Percentiles rank a stretch among this genome's conserved stretches.
Evolutionary conservation across 1,284 basidiomycete genomes (phyloP).

Genomic region (Farysia itapuensis): DNA sequence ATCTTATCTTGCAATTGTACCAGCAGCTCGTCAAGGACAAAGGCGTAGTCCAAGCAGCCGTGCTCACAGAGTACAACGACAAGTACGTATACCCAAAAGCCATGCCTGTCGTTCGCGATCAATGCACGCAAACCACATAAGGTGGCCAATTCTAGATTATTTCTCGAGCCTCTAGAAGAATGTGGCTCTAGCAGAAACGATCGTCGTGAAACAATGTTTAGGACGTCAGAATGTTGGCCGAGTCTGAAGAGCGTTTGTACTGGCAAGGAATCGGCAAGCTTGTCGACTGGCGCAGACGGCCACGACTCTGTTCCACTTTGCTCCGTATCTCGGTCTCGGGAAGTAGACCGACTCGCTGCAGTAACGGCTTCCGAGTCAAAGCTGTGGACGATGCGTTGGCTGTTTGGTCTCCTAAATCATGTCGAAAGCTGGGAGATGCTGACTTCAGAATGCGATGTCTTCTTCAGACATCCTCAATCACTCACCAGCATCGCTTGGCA

Average conservation of each 20-base stretch:
- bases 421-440: slow-evolving; percentile 33
- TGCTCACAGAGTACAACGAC: slow-evolving; percentile 45
- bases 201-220: too few relatives aligned
- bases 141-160: too few relatives aligned
- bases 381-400: neutral
- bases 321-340: too few relatives aligned
- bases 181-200: too few relatives aligned
- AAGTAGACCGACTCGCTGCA: slow-evolving; percentile 21
- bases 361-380: slow-evolving; percentile 6
- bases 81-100: slow-evolving; percentile 45
- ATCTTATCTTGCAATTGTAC: slow-evolving; percentile 30
- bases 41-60: slow-evolving; percentile 32
- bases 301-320: too few relatives aligned
- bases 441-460: neutral
- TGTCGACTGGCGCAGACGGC: too few relatives aligned
- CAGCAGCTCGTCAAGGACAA: slow-evolving; percentile 41
- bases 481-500: slow-evolving; percentile 68
- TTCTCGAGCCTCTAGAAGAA: too few relatives aligned
- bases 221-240: too few relatives aligned
- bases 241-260: too few relatives aligned
- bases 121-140: slow-evolving; percentile 27
- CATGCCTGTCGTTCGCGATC: slow-evolving; percentile 37
- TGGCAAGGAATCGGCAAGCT: too few relatives aligned
- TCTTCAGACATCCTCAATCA: neutral
- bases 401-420: slow-evolving; percentile 6